Evolutionary conservation across 345 rosid genomes (phyloP).

Genomic region (Erodium maritimum): DNA sequence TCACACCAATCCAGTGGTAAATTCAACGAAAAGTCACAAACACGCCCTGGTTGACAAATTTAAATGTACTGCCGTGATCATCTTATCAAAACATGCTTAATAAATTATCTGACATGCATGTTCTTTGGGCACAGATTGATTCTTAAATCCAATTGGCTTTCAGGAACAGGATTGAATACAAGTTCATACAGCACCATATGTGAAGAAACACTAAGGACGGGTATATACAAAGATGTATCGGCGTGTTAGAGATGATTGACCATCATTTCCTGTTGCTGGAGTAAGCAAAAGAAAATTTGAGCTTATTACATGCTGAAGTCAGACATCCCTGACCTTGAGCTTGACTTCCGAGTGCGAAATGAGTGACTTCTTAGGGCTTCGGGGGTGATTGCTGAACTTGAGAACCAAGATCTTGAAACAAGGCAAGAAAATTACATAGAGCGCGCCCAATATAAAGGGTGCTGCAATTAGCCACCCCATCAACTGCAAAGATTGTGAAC

Average conservation of each 20-base stretch:
- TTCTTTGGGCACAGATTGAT: too few species aligned
- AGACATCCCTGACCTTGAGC: constrained; percentile 56
- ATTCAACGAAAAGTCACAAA: background rate
- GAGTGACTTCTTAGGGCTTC: constrained; percentile 32
- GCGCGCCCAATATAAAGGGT: constrained; percentile 35
- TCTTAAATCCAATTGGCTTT: too few species aligned
- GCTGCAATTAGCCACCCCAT: constrained; percentile 64
- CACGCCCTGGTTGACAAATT: background rate
- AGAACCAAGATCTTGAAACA: constrained; percentile 44
- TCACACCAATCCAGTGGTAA: background rate
- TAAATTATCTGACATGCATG: background rate
- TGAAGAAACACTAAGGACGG: background rate
- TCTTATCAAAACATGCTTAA: background rate
- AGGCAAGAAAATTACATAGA: constrained; percentile 38
- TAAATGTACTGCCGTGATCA: background rate
- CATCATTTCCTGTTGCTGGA: background rate
- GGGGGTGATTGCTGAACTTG: constrained; percentile 32
- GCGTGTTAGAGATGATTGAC: too few species aligned
- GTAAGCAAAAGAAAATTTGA: background rate
- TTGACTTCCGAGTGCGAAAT: constrained; percentile 20
- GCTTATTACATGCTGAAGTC: constrained; percentile 11
- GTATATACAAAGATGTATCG: background rate
- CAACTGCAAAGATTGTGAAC: constrained; percentile 32
- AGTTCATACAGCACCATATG: background rate
- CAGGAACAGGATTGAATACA: too few species aligned